These are phyloP conservation scores for Fusarium annulatum DNA, from an alignment of 2,329 filamentous ascomycete species.

Conservation along the genomic window DNA sequence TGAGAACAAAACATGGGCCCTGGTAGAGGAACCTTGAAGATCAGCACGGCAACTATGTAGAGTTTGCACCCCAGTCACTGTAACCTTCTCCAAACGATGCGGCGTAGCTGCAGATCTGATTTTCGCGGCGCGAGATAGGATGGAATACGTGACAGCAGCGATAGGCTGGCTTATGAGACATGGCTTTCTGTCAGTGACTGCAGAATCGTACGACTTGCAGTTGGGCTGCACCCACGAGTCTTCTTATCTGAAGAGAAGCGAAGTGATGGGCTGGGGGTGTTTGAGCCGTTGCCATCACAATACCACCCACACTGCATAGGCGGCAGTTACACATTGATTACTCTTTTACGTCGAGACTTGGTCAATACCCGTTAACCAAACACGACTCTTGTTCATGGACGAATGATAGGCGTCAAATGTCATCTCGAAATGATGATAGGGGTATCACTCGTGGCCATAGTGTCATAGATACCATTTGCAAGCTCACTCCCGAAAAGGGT, in stretches of 20 bases:
- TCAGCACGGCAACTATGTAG: conserved; percentile 24
- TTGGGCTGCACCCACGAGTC: background rate
- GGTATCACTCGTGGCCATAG: background rate
- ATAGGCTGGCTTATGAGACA: conserved; percentile 22
- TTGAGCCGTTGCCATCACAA: conserved; percentile 13
- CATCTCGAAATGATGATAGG: background rate
- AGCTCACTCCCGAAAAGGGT: conserved; percentile 5
- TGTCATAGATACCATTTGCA: background rate
- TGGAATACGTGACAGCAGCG: background rate
- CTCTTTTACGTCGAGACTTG: background rate
- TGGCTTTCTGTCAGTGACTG: conserved; percentile 27
- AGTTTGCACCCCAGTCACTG: conserved; percentile 17
- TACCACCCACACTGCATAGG: conserved; percentile 23
- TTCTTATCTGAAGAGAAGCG: conserved; percentile 19
- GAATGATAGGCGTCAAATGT: background rate
- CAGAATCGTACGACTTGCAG: conserved; percentile 37
- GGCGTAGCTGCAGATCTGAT: conserved; percentile 23
- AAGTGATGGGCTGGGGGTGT: conserved; percentile 3
- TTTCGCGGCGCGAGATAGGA: conserved; percentile 13
- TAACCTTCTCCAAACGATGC: conserved; percentile 14
- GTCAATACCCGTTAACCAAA: background rate
- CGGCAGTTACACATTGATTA: background rate
- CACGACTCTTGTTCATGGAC: background rate
- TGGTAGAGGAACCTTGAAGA: conserved; percentile 14
- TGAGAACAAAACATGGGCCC: conserved; percentile 15